Base-by-base conservation (phyloP, 495 filamentous ascomycete species). In the Penicillium odoratum region DNA sequence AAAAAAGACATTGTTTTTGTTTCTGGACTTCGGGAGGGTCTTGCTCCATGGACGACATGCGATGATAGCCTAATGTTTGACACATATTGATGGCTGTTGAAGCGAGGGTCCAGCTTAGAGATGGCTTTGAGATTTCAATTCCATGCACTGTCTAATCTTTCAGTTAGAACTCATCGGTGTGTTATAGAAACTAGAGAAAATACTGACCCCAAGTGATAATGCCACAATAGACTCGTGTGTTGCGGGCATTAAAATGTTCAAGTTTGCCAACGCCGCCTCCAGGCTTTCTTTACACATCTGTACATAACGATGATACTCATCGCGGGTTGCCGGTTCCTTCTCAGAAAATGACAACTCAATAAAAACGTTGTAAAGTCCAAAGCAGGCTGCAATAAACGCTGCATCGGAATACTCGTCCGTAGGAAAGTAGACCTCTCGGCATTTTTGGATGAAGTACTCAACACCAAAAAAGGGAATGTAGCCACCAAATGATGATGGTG, bases 1-100 rank as follows among this genome's bases (percentile, higher is more conserved):
- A 90, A 63, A 90, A 90, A 9, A 87, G 58, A 25, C 48, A 47
- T 11, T 70, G 65, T 31, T 71, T 74, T 31, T 74, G 56, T 7
- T 76, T 68, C 28, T 69, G 72, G 29, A 74, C 67, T 25, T 66
- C 48, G 0, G 59, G 56, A 4, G 58, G 68, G 42, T 83, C 78
- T 45, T 78, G 58, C 16, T 81, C 76, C 74, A 81, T 82, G 1
- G 75, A 76, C 7, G 77, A 75, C 1, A 75, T 64, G 21, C 84
- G 83, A 62, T 90, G 85, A 56, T 84, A 87, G 11, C 86, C 87
- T 0, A 88, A 76, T 0, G 76, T 83, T 57, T 87, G 83, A 64
- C 85, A 88, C 50, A 89, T 74, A 8, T 78, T 76, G 11, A 78
- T 78, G 2, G 85, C 85, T 1, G 72, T 76, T 1, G 81, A 78